phyloP scores from a whole-genome alignment of 129 eudicot species.

The Deinandra increscens region DNA sequence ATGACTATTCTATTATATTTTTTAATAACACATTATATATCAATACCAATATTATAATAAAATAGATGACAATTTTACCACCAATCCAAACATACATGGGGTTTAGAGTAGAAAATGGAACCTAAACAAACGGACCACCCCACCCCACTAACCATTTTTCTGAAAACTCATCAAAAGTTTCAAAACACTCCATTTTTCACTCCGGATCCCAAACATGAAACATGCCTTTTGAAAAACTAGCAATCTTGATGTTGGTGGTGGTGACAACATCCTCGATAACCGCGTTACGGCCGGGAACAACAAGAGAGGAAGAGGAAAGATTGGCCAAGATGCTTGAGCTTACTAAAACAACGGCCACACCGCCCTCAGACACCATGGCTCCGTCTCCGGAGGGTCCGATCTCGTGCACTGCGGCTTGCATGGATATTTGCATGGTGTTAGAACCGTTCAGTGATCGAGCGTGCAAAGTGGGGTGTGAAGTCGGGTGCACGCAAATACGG shows the following conservation, averaged over 20 bases:
- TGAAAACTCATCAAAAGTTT: too few relatives aligned
- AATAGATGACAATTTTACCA: neutral
- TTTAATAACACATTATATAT: too few relatives aligned
- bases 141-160: neutral
- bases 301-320: conserved; percentile 18
- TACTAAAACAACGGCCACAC: conserved; percentile 3
- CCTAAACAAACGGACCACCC: conserved; percentile 19
- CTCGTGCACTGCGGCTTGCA: conserved; percentile 24
- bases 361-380: conserved; percentile 12
- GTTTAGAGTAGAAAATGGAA: conserved; percentile 11
- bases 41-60: too few relatives aligned
- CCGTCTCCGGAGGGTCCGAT: conserved; percentile 8
- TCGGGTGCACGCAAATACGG: conserved; percentile 31
- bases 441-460: conserved; percentile 10
- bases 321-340: conserved; percentile 16
- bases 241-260: conserved; percentile 28
- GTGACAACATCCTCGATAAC: conserved; percentile 9
- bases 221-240: conserved; percentile 29
- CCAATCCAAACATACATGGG: conserved; percentile 13
- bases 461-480: conserved; percentile 25
- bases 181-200: conserved; percentile 10
- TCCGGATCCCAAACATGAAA: neutral
- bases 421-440: conserved; percentile 30
- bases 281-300: conserved; percentile 4
- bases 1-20: too few relatives aligned